A percentile compares a stretch with the other conserved stretches of the same genome.
Conservation (phyloP, 2,329 filamentous ascomycete species). For the Rutstroemia sp. region DNA sequence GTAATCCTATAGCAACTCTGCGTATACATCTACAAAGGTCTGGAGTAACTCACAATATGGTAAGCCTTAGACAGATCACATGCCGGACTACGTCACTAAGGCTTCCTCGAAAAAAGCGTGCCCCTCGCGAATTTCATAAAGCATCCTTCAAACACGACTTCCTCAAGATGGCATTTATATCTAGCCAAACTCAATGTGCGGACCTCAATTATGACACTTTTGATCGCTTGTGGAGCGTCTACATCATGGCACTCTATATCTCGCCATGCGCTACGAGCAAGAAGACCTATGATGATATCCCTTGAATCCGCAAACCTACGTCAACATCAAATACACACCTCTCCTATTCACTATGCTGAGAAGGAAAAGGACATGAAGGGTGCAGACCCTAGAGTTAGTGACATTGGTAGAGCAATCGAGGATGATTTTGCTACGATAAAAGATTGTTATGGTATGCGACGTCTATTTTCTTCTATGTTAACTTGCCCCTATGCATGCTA, state of each 20-base stretch:
- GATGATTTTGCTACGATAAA: constrained; percentile 55
- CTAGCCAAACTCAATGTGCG: constrained; percentile 22
- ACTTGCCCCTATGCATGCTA: neutral
- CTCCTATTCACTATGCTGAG: neutral
- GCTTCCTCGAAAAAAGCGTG: neutral
- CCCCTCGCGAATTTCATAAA: constrained; percentile 12
- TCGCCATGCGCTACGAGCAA: constrained; percentile 15
- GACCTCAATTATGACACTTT: constrained; percentile 20
- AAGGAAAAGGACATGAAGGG: constrained; percentile 10
- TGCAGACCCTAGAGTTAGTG: constrained; percentile 41
- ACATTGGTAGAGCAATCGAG: constrained; percentile 42
- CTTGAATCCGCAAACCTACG: neutral
- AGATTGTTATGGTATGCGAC: constrained; percentile 43
- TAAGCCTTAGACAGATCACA: constrained; percentile 15
- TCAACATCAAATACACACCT: constrained; percentile 2
- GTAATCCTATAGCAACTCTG: neutral
- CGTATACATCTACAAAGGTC: neutral
- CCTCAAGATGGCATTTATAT: constrained; percentile 11
- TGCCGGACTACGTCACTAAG: constrained; percentile 23
- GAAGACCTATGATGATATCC: constrained; percentile 7
- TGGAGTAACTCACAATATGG: neutral
- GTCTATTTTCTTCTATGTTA: neutral
- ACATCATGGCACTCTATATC: constrained; percentile 18
- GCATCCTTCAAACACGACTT: constrained; percentile 11
- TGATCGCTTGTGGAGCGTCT: constrained; percentile 21